Percentiles rank a stretch among this genome's conserved stretches.
Evolutionary conservation across 805 yeast genomes (phyloP).

Genomic region (Suhomyces vadensis): DNA sequence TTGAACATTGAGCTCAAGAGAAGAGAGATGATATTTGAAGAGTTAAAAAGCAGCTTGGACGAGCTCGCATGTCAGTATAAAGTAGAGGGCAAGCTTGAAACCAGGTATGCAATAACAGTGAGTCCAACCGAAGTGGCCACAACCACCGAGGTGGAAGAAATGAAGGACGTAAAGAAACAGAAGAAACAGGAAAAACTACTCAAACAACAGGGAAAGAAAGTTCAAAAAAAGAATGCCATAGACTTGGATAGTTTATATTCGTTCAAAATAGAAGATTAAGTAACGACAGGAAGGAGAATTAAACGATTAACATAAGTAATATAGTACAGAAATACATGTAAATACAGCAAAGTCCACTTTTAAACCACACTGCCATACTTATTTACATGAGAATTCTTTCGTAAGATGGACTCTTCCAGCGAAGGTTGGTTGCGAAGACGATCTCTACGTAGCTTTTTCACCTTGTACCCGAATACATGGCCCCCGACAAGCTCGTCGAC

Average conservation of each 20-base stretch:
- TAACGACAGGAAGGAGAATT: neutral
- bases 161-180: neutral
- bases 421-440: slow-evolving; percentile 16
- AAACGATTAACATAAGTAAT: no score
- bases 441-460: slow-evolving; percentile 35
- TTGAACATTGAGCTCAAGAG: slow-evolving; percentile 21
- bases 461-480: slow-evolving; percentile 44
- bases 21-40: slow-evolving; percentile 31
- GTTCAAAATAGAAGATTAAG: slow-evolving; percentile 39
- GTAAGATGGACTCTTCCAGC: slow-evolving; percentile 10
- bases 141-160: neutral
- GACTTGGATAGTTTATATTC: slow-evolving; percentile 43
- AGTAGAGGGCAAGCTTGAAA: slow-evolving; percentile 27
- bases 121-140: slow-evolving; percentile 10
- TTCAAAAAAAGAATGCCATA: slow-evolving; percentile 21
- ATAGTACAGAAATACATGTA: slow-evolving; percentile 9
- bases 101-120: slow-evolving; percentile 24
- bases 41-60: slow-evolving; percentile 27
- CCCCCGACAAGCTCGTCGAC: slow-evolving; percentile 43
- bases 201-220: slow-evolving; percentile 6
- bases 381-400: slow-evolving; percentile 14
- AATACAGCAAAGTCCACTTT: slow-evolving; percentile 9
- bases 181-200: slow-evolving; percentile 5
- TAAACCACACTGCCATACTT: slow-evolving; percentile 32
- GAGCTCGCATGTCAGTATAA: slow-evolving; percentile 32